Base-by-base conservation (phyloP, 2,329 filamentous ascomycete genomes). In the Pyrenochaeta sp. region DNA sequence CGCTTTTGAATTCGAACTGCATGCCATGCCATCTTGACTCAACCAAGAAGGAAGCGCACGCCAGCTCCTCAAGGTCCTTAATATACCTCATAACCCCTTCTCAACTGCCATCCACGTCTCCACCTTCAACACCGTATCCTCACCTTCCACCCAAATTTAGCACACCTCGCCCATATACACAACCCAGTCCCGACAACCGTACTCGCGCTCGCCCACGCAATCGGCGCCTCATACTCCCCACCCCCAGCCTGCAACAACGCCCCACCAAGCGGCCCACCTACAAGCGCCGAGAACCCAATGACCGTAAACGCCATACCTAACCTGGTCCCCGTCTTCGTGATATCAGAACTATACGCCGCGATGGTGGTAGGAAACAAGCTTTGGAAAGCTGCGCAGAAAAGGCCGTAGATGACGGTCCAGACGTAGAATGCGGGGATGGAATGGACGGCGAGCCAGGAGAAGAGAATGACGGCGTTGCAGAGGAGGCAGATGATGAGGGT, bases 331-430 rank as follows among this genome's bases (percentile, higher is more conserved):
- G 67, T 71, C 58, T 72, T 72, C 9, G 50, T 64, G 2, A 72
- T 69, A 49, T 73, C 69, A n/a, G 61, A 53, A 7, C 50, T 55
- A 24, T 81, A 64, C 8, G 72, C 66, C 1, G 80, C 79, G 45
- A 80, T 75, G 13, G 79, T 76, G 0, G 80, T 78, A 0, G 79
- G 75, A 5, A 80, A 78, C 7, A 82, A 59, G 1, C 74, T 64
- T 40, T 72, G 68, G 27, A 68, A 68, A 0, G 65, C 60, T 1
- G 67, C 88, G 0, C 83, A 86, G 2, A 83, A 83, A 47, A 91
- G 80, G 1, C 90, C 90, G 68, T 90, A 91, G 54, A 89, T 80
- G 0, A 82, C 78, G 0, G 85, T 79, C 82, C 90, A 92, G 0
- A 79, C 81, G 67, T 90, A 91, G 28, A 91, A 76, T 0, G 83